Base-by-base conservation (phyloP, 2,329 filamentous ascomycete species). In the Fusarium chuoi region DNA sequence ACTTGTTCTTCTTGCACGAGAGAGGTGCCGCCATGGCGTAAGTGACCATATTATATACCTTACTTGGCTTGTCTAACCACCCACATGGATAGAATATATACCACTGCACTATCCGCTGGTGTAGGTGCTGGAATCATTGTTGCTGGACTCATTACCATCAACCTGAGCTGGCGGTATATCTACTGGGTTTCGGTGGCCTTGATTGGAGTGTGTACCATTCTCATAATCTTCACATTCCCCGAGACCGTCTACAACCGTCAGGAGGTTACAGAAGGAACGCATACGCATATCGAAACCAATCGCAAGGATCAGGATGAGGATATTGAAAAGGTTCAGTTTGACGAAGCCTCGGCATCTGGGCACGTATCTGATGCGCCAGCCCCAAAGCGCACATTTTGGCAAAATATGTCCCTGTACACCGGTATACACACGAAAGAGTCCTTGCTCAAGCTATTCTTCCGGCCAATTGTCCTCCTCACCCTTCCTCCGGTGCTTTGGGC, bases 401-500 rank as follows among this genome's bases (percentile, higher is more conserved):
- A 39, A 57, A 80, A 79, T 72, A 77, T 88, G 26, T 79, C 77
- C 10, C 51, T 88, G n/a, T 87, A 82, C 68, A 78, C 82, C 64
- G 80, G 81, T 6, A 80, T 71, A 0, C 80, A 84, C 61, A 89
- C 87, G 1, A 65, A 80, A 7, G 88, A 89, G 75, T 83, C 83
- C 36, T 62, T 89, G 5, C 77, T 82, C 60, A 86, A 83, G 65
- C 84, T 90, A 73, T 82, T 86, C 62, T 44, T 86, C 13, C 85
- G 88, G 0, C 88, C 88, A 3, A 76, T 89, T 26, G 81, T 84
- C 6, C 79, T 90, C 35, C 84, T 89, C 17, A 63, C 83, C 6
- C 81, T 90, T 3, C 88, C 88, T 10, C 83, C 86, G 0, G 85
- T 90, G 0, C 79, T 90, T 6, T 90, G 88, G 88, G 86, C 86